Evolutionary conservation across 1,284 basidiomycete species (phyloP).

Genomic region (Malassezia sympodialis): DNA sequence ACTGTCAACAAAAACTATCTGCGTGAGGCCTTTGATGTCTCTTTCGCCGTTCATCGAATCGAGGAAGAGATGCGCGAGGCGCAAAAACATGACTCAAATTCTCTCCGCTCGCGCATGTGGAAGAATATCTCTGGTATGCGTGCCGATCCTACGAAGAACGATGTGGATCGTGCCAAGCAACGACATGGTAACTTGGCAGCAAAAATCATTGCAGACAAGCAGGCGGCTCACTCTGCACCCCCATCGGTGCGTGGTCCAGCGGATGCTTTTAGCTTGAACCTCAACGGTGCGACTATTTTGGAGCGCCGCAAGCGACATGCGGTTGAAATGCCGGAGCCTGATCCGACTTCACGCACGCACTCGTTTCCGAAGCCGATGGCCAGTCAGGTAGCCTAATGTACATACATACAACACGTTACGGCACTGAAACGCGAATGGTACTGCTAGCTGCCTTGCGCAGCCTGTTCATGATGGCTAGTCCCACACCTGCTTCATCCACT

Average conservation of each 20-base stretch:
- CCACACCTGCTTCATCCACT: conserved; percentile 68
- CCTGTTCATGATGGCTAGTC: conserved; percentile 94
- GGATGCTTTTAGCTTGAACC: conserved; percentile 32
- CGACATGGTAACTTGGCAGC: conserved; percentile 48
- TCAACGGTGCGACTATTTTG: conserved; percentile 41
- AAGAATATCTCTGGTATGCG: conserved; percentile 39
- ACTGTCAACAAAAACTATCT: conserved; percentile 50
- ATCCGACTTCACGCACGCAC: not conserved
- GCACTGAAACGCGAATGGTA: conserved; percentile 1
- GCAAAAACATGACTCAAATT: not conserved
- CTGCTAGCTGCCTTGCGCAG: conserved; percentile 72
- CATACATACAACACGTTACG: not conserved
- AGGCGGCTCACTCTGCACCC: conserved; percentile 23
- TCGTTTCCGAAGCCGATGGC: not conserved
- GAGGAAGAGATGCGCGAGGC: conserved; percentile 77
- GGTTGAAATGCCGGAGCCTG: not conserved
- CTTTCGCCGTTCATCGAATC: conserved; percentile 97
- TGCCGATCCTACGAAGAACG: conserved; percentile 54
- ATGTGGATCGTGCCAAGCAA: conserved; percentile 29
- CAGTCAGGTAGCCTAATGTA: not conserved
- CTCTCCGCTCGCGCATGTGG: not conserved
- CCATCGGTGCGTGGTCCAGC: conserved; percentile 48
- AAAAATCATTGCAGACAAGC: conserved; percentile 35
- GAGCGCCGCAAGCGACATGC: conserved; percentile 26
- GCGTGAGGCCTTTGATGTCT: conserved; percentile 97